A percentile compares a stretch with the other conserved stretches of the same genome.
These are phyloP conservation scores for Ciborinia camelliae DNA, from an alignment of 2,329 filamentous ascomycete genomes.

Conservation along the genomic window DNA sequence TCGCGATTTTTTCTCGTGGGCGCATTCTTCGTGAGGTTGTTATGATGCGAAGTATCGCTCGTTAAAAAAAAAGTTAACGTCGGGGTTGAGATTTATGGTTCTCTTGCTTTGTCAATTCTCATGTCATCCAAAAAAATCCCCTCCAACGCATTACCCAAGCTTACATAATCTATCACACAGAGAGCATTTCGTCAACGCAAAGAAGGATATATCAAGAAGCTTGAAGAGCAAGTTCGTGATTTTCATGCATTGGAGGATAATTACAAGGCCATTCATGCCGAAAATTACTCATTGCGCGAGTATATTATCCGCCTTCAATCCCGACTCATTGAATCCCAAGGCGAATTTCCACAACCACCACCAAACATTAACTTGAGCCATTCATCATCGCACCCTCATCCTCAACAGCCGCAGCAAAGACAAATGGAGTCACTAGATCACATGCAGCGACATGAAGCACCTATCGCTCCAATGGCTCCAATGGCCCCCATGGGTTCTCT, in stretches of 20 bases:
- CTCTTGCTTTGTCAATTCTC: constrained; percentile 40
- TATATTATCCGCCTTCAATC: constrained; percentile 91
- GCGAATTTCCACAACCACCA: constrained; percentile 81
- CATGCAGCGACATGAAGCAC: constrained; percentile 28
- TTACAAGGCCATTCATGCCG: constrained; percentile 76
- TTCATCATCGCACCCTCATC: constrained; percentile 53
- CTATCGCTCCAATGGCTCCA: constrained; percentile 38
- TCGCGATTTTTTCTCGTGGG: constrained; percentile 13
- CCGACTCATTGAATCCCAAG: constrained; percentile 75
- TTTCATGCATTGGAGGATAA: constrained; percentile 70
- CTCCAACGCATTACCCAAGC: constrained; percentile 24
- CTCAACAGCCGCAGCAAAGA: constrained; percentile 32
- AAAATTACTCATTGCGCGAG: constrained; percentile 87
- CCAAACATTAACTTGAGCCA: constrained; percentile 70
- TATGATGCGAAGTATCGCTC: constrained; percentile 23
- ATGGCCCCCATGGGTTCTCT: constrained; percentile 40
- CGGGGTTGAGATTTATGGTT: constrained; percentile 25
- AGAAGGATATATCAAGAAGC: constrained; percentile 95
- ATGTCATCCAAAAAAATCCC: constrained; percentile 36
- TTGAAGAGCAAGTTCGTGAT: constrained; percentile 89
- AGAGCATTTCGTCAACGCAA: constrained; percentile 96
- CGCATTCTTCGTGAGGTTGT: constrained; percentile 8
- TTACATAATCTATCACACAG: constrained; percentile 50
- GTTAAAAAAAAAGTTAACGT: constrained; percentile 24
- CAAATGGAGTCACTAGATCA: constrained; percentile 30